Percentiles rank a stretch among this genome's conserved stretches.
These are phyloP conservation scores for Colletotrichum sojae DNA, from an alignment of 2,329 filamentous ascomycete species.

Conservation along the genomic window DNA sequence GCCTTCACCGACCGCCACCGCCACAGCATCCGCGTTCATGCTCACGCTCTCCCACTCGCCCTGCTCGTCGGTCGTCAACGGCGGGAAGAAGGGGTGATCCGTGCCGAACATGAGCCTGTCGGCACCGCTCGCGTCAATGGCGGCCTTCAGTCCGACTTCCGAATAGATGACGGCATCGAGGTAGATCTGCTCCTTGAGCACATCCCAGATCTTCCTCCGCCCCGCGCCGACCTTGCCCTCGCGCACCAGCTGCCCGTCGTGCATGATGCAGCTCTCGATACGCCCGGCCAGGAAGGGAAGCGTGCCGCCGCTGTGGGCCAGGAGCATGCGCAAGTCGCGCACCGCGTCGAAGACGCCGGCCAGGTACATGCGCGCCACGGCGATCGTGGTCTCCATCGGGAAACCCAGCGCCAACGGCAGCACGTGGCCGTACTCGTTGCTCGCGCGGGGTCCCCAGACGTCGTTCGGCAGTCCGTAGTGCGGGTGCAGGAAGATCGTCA, in stretches of 20 bases:
- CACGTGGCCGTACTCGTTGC: constrained; percentile 85
- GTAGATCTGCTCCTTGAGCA: constrained; percentile 81
- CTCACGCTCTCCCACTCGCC: constrained; percentile 79
- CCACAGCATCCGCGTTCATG: constrained; percentile 66
- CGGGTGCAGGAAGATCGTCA: constrained; percentile 88
- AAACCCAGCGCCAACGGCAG: constrained; percentile 89
- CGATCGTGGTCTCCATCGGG: constrained; percentile 93
- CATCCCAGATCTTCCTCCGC: constrained; percentile 69
- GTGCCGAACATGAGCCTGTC: constrained; percentile 86
- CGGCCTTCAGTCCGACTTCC: constrained; percentile 79
- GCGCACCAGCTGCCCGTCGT: constrained; percentile 82
- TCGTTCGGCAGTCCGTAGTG: constrained; percentile 89
- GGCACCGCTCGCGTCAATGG: constrained; percentile 73
- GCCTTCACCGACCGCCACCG: constrained; percentile 62
- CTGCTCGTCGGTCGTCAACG: constrained; percentile 72
- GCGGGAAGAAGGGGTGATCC: constrained; percentile 90
- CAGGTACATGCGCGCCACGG: constrained; percentile 89
- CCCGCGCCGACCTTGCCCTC: constrained; percentile 68
- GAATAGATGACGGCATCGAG: constrained; percentile 91
- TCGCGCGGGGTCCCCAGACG: constrained; percentile 81
- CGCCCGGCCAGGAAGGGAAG: constrained; percentile 90
- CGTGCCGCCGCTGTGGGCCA: constrained; percentile 91
- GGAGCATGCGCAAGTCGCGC: constrained; percentile 76
- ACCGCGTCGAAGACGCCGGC: constrained; percentile 87
- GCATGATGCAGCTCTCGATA: constrained; percentile 88